Base-by-base conservation (phyloP, 768 basidiomycete species). In the Mycena olivaceomarginata region DNA sequence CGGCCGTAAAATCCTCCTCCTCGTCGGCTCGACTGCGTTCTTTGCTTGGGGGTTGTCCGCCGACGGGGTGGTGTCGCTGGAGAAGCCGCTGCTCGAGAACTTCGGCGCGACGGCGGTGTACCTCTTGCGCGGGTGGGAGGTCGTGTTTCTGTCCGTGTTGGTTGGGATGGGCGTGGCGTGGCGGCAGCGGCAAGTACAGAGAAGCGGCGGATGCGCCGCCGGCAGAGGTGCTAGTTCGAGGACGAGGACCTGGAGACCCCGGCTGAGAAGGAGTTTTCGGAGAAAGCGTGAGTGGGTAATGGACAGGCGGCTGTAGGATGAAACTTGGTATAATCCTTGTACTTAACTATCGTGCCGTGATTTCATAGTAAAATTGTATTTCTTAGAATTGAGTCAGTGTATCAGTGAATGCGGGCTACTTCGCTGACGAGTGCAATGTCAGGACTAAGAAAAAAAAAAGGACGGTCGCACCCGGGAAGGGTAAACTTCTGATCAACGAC, bases 51-150 rank as follows among this genome's bases (percentile, higher is more conserved):
- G 57, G 9, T 13, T 59, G 25, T 59, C 57, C 57, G 22, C 22
- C 2, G 31, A 22, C 31, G 31, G 15, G 31, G 31, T 59, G 22
- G 63, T 72, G 39, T 72, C 63, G 39, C 40, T 56, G 22, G 11
- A 64, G n/a, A 64, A 65, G 13, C 62, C 70, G 9, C 46, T 64
- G n/a, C 63, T 72, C 39, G 62, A 72, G 63, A 72, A 72, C 40
- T 40, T 56, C 63, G 46, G 48, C 39, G 70, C 39, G 13, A 15
- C 40, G 48, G 39, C 40, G 62, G 15, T 72, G 70, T 72, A 56
- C 51, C 1, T 72, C 63, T 37, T 53, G 37, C 63, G 63, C 6
- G 63, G 70, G 31, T 40, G 64, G 63, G 51, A 56, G 51, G 18
- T 64, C 37, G n/a, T 72, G 15, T 51, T 51, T 51, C 5, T 51